These are phyloP conservation scores for Xylaria castorea DNA, from an alignment of 495 filamentous ascomycete genomes.

Conservation along the genomic window DNA sequence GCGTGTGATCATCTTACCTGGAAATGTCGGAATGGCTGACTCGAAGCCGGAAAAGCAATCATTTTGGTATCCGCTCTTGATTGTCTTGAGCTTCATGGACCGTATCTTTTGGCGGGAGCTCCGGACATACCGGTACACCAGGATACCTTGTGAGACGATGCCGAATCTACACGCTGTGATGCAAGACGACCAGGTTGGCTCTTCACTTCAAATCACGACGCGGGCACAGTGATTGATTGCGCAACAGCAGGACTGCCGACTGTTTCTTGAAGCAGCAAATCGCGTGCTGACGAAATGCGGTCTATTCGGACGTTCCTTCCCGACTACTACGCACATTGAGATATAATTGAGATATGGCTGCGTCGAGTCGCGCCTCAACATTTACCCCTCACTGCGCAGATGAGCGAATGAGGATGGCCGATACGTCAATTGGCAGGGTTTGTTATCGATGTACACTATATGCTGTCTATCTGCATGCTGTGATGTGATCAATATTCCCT, in stretches of 20 bases:
- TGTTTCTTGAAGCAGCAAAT: slow-evolving; percentile 46
- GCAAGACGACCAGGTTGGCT: slow-evolving; percentile 42
- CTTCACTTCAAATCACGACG: slow-evolving; percentile 34
- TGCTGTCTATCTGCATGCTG: slow-evolving; percentile 51
- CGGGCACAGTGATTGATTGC: slow-evolving; percentile 50
- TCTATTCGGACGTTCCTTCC: slow-evolving; percentile 50
- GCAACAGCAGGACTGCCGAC: slow-evolving; percentile 48
- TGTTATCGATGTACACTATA: slow-evolving; percentile 36
- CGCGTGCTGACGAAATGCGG: slow-evolving; percentile 47
- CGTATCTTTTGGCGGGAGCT: slow-evolving; percentile 45
- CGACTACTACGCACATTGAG: slow-evolving; percentile 49
- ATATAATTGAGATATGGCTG: slow-evolving; percentile 52
- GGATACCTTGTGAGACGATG: slow-evolving; percentile 46
- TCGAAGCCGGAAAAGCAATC: slow-evolving; percentile 17
- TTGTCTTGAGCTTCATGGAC: slow-evolving; percentile 46
- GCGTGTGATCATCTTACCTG: slow-evolving; percentile 25
- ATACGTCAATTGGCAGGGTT: slow-evolving; percentile 44
- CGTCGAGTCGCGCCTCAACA: slow-evolving; percentile 53
- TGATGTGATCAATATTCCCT: slow-evolving; percentile 50
- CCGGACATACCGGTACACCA: slow-evolving; percentile 43
- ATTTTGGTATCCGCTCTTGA: slow-evolving; percentile 41
- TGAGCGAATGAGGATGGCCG: slow-evolving; percentile 42
- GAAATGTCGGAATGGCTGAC: slow-evolving; percentile 28
- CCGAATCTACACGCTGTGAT: slow-evolving; percentile 46
- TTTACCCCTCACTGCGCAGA: slow-evolving; percentile 46